These are phyloP conservation scores for Chloromonas sp. DNA, from an alignment of 163 green algal genomes.

Conservation along the genomic window DNA sequence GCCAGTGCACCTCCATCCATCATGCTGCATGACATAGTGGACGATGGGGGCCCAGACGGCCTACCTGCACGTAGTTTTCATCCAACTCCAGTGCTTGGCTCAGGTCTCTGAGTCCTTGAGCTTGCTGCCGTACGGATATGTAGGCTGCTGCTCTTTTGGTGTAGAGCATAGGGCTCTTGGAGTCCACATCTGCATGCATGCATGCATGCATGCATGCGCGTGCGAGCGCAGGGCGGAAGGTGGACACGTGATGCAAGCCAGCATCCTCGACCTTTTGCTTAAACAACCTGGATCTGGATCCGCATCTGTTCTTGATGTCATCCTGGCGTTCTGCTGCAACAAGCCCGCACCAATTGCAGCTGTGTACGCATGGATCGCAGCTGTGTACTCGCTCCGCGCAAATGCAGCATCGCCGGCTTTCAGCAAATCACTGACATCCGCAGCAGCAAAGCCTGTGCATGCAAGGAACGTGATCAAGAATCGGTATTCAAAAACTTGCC, in stretches of 20 bases:
- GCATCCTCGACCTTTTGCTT: too few species aligned
- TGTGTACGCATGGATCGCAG: constrained; percentile 16
- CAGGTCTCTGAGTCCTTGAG: constrained; percentile 33
- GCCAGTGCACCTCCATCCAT: too few species aligned
- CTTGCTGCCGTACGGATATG: constrained; percentile 25
- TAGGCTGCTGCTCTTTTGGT: constrained; percentile 52
- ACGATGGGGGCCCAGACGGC: too few species aligned
- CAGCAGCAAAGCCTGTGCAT: too few species aligned
- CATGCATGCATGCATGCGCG: neutral
- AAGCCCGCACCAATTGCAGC: constrained; percentile 1
- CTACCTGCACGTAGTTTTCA: too few species aligned
- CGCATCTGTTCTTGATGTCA: too few species aligned
- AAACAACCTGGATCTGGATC: too few species aligned
- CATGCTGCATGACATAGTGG: too few species aligned
- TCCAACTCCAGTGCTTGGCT: constrained; percentile 9
- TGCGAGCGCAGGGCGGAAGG: neutral
- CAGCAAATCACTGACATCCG: constrained; percentile 8
- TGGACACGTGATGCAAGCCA: too few species aligned
- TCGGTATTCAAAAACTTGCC: too few species aligned
- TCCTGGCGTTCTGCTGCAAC: neutral
- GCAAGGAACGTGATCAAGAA: too few species aligned
- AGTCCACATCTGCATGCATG: constrained; percentile 28
- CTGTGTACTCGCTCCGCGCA: constrained; percentile 19
- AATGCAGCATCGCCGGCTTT: constrained; percentile 32
- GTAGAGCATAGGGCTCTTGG: constrained; percentile 32